Evolutionary conservation across 805 yeast genomes (phyloP), one percentile per base, ranked within the genome.

Genomic region (Myxozyma geophila): DNA sequence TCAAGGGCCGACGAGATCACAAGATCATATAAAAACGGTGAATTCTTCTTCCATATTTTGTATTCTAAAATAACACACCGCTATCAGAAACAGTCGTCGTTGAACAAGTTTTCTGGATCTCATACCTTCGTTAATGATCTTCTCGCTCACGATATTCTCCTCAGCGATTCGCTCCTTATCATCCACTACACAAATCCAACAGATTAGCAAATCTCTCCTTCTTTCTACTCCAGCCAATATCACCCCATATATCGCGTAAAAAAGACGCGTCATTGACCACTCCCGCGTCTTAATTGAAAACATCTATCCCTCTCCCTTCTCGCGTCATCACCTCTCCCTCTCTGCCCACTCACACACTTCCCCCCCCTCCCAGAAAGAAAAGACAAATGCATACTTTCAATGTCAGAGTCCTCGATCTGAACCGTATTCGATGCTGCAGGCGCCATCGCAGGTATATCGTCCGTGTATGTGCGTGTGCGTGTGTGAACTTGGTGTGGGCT

Each of bases 41-140:
- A 75, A 70, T 86, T 86, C 69, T 86, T 87, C 76, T 85, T 85
- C 88, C 88, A 86, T 23, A 78, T 76, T 17, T 81, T 73, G 73
- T 86, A 86, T 58, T 82, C 82, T 73, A 67, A 7, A 13, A 40
- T 17, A 48, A 46, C 33, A 41, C 12, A 46, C 5, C 23, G 41
- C 28, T 28, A 28, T 28, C 28, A 28, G 28, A n/a, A 17, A 17
- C 12, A 13, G 15, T 10, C 35, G 28, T 28, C 28, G 28, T 28
- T 28, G 28, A 28, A 28, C 28, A 28, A 28, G 28, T 3, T 28
- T 28, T 28, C 28, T 3, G 28, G 33, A 50, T 35, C 15, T n/a
- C 62, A 6, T 46, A 63, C 68, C 68, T 46, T 66, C 69, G 39
- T 66, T 66, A n/a, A 66, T 62, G 33, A 66, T 53, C 54, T 66